phyloP scores from a whole-genome alignment of 179 eudicot genomes.

The Silene noctiflora region DNA sequence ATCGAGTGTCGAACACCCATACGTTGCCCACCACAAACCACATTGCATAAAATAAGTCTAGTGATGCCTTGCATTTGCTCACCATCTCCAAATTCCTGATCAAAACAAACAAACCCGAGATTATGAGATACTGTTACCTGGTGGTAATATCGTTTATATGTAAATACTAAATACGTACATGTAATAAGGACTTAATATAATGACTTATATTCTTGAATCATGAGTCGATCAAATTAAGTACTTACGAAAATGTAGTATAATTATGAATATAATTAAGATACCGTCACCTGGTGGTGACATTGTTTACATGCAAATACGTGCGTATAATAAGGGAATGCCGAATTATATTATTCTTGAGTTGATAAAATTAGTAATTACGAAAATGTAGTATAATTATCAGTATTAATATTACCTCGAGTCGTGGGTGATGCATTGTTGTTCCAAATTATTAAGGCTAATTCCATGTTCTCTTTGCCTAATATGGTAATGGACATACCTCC shows the following conservation, averaged over 20 bases:
- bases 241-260: neutral
- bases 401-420: conserved; percentile 40
- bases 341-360: no score
- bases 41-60: conserved; percentile 83
- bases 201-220: no score
- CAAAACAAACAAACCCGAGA: neutral
- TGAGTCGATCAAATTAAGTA: no score
- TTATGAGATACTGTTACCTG: neutral
- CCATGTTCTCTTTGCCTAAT: conserved; percentile 32
- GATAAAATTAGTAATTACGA: neutral
- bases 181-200: no score
- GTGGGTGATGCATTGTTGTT: conserved; percentile 47
- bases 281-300: neutral
- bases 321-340: neutral
- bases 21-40: conserved; percentile 99
- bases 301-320: neutral
- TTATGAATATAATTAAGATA: neutral
- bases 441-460: conserved; percentile 32
- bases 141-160: neutral
- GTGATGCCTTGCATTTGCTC: conserved; percentile 52
- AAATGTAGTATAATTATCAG: neutral
- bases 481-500: conserved; percentile 54
- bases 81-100: conserved; percentile 51
- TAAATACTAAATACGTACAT: neutral
- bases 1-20: conserved; percentile 80